Evolutionary conservation across 1,139 yeast genomes (phyloP), one percentile per base, ranked within the genome.

Genomic region (Blastobotrys raffinosifermentans): DNA sequence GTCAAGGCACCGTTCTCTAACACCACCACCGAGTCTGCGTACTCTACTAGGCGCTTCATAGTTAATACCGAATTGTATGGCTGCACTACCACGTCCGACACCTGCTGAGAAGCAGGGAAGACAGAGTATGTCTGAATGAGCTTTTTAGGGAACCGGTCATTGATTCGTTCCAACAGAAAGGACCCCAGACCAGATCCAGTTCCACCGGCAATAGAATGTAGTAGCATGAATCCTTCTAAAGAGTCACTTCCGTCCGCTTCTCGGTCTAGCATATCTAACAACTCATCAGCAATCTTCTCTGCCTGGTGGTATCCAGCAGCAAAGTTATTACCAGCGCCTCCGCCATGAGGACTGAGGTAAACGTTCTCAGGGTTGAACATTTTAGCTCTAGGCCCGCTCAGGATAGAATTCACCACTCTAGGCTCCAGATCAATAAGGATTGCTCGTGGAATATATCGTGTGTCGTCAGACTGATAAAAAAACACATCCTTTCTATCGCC

Each of bases 121-220:
- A 91, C 81, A 37, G 91, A 83, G 51, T 83, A 84, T 0, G 98
- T 87, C 40, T 84, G 85, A 11, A 85, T 69, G 34, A 91, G 62
- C 55, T 87, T 89, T 57, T 89, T 89, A 39, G 82, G 79, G 55
- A 79, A 89, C 41, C 91, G 66, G 57, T 93, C 98, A 39, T 78
- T 76, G 43, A 93, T 62, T 18, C 78, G 67, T 57, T 91, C 97
- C 34, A 91, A 63, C 32, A 91, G 53, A 44, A 74, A 74, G 0
- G 96, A 85, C 0, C 98, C 98, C 31, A 87, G 76, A 5, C 98
- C 98, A 0, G 96, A 83, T 0, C 98, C 98, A 0, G 98, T 91
- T 25, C 98, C 98, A 18, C 98, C 98, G 0, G 96, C 97, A n/a
- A 93, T 94, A 11, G 96, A 85, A 59, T 91, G 98, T 40, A 89